Evolutionary conservation across 768 basidiomycete species (phyloP).

Genomic region (Lactarius pseudohatsudake): DNA sequence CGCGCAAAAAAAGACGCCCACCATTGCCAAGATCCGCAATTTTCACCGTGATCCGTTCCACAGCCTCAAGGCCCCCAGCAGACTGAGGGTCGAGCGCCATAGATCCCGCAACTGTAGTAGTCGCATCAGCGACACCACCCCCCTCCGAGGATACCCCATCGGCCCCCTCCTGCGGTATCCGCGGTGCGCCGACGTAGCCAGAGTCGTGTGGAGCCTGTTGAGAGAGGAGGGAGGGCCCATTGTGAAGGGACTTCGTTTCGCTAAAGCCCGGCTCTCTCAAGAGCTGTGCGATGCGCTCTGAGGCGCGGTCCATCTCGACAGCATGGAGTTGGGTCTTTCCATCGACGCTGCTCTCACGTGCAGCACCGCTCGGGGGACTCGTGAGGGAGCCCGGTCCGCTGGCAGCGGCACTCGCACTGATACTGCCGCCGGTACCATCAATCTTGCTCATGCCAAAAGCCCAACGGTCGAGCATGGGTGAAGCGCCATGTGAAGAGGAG

Average conservation of each 20-base stretch:
- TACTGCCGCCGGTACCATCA: conserved; percentile 42
- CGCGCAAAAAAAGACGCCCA: conserved; percentile 37
- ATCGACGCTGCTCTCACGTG: conserved; percentile 21
- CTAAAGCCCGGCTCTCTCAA: conserved; percentile 42
- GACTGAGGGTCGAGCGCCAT: conserved; percentile 36
- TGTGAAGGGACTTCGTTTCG: conserved; percentile 40
- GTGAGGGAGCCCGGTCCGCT: conserved; percentile 39
- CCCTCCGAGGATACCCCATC: conserved; percentile 32
- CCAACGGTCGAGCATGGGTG: conserved; percentile 78
- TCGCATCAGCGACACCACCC: conserved; percentile 20
- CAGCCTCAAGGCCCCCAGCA: conserved; percentile 35
- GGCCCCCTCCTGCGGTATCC: conserved; percentile 32
- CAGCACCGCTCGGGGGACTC: conserved; percentile 29
- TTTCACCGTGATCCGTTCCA: conserved; percentile 89
- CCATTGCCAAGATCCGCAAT: conserved; percentile 98
- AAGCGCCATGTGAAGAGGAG: conserved; percentile 63
- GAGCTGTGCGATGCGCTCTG: conserved; percentile 53
- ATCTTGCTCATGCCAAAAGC: conserved; percentile 94
- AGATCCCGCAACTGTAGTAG: conserved; percentile 29
- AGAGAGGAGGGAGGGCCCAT: conserved; percentile 67
- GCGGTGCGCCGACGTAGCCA: conserved; percentile 25
- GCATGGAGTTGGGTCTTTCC: conserved; percentile 28
- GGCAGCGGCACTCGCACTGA: conserved; percentile 31
- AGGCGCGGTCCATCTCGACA: conserved; percentile 45
- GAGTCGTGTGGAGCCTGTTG: conserved; percentile 56